Evolutionary conservation across 345 rosid genomes (phyloP), one percentile per base, ranked within the genome.

Genomic region (Gossypium bickii): DNA sequence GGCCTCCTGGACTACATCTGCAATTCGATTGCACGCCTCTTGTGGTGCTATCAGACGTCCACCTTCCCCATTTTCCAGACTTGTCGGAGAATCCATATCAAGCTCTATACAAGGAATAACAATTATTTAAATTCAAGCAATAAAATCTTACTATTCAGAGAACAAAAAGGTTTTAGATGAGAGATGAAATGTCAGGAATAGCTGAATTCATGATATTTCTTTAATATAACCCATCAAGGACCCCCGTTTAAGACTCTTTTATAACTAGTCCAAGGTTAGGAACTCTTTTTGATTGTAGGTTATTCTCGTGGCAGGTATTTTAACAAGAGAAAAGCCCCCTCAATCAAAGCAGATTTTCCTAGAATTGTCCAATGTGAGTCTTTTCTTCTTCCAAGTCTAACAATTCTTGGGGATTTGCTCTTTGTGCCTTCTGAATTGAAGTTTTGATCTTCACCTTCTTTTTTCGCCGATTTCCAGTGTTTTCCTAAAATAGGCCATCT

Each of bases 1-100:
- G 63, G 97, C 97, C 79, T 96, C 99, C 77, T 92, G 90, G 48
- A 93, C 98, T 78, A 93, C 98, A 22, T 93, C 98, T 62, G 97
- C 97, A 29, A 96, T 90, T 77, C 94, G 88, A 87, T 87, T 92
- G 84, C 99, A 93, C 43, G 99, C 98, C 73, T 96, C 98, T 64
- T 90, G 97, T 1, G 98, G 99, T 65, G 97, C 99, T 76, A 96
- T 86, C 78, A 84, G 74, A 49, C 95, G 86, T 55, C 93, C 97
- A 73, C 87, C 88, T 75, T 96, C 98, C 67, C 90, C 95, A 48
- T 87, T 93, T 77, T 92, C 98, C 66, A 88, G 79, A 86, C 84
- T 86, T 80, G 85, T 92, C 53, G 97, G 93, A 58, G 99, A 96
- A 84, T 96, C 98, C 57, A 85, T 83, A 57, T 92, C 98, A 45